Percentiles rank a stretch among this genome's conserved stretches.
These are phyloP conservation scores for Starmerella bombicola DNA, from an alignment of 805 yeast species.

Conservation along the genomic window DNA sequence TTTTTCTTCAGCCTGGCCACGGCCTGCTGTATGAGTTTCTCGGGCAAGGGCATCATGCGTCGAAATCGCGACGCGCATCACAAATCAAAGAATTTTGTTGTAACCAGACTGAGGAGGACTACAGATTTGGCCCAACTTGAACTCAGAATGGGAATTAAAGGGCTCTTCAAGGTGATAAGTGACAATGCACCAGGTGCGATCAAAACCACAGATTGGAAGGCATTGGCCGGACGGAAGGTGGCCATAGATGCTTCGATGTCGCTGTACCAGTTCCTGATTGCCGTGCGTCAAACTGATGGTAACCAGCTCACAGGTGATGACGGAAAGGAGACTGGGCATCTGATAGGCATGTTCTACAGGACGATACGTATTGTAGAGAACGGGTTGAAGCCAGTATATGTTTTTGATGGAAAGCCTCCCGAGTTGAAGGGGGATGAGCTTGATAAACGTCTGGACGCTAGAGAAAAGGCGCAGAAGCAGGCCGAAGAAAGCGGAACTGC, in stretches of 20 bases:
- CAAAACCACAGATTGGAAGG: conserved; percentile 65
- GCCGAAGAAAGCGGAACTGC: conserved; percentile 65
- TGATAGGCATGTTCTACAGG: conserved; percentile 93
- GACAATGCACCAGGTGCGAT: conserved; percentile 85
- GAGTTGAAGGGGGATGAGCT: conserved; percentile 84
- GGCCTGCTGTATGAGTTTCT: too few relatives aligned
- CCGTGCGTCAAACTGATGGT: conserved; percentile 96
- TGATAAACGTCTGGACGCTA: conserved; percentile 64
- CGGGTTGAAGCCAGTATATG: conserved; percentile 94
- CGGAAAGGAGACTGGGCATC: conserved; percentile 83
- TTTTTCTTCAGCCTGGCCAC: too few relatives aligned
- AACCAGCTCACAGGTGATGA: conserved; percentile 73
- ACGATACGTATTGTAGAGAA: conserved; percentile 79
- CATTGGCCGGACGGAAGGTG: conserved; percentile 86
- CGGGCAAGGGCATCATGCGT: too few relatives aligned
- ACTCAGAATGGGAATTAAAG: conserved; percentile 30
- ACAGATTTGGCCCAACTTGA: too few relatives aligned
- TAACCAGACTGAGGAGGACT: too few relatives aligned
- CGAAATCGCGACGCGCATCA: too few relatives aligned
- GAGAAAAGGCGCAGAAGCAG: conserved; percentile 72
- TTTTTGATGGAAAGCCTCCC: conserved; percentile 97
- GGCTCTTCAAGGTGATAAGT: conserved; percentile 71
- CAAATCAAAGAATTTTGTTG: too few relatives aligned
- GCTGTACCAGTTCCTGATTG: conserved; percentile 85
- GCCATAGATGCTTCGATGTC: conserved; percentile 90